Base-by-base conservation (phyloP, 2,329 filamentous ascomycete genomes). In the Leptographium wingfieldii region DNA sequence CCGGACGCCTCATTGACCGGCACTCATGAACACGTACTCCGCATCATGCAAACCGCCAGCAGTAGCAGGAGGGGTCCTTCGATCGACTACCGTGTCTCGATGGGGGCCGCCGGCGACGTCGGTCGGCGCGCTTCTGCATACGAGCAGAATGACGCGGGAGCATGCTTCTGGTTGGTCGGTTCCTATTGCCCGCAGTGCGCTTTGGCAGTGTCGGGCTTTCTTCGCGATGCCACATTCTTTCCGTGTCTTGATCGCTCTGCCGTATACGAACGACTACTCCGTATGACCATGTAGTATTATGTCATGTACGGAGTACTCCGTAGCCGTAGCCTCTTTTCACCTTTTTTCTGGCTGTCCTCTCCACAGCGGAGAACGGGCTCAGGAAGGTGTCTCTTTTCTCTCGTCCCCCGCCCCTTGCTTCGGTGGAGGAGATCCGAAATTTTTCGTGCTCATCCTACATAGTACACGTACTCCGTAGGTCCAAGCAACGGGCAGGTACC, bases 201-300 rank as follows among this genome's bases (percentile, higher is more conserved):
- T 61, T 61, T 56, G 60, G 55, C 51, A 59, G 52, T 56, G 22
- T 56, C 51, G 31, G 51, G 12, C 19, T 56, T 43, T 43, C 19
- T 19, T 29, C 54, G 19, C 40, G 25, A 49, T 57, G 55, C 49
- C 35, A 54, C 35, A 57, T 35, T 59, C 55, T 54, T 61, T 22
- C 59, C 59, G 61, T 61, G 61, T 59, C 61, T 62, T 59, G 61
- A 60, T 52, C 35, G 40, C 57, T 51, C 9, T 56, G 40, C 52
- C 55, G 38, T 25, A 56, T 56, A 25, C 55, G 27, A 22, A 22
- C 22, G 22, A 22, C 22, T 22, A 35, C 55, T 14, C 19, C 46
- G 55, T 56, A 27, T 12, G 33, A 49, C 55, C 14, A 27, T 56
- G 55, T 56, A 25, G 5, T 56, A 29, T 27, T 29, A 31, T 31